Evolutionary conservation across 345 rosid genomes (phyloP).

Genomic region (Mangifera indica): DNA sequence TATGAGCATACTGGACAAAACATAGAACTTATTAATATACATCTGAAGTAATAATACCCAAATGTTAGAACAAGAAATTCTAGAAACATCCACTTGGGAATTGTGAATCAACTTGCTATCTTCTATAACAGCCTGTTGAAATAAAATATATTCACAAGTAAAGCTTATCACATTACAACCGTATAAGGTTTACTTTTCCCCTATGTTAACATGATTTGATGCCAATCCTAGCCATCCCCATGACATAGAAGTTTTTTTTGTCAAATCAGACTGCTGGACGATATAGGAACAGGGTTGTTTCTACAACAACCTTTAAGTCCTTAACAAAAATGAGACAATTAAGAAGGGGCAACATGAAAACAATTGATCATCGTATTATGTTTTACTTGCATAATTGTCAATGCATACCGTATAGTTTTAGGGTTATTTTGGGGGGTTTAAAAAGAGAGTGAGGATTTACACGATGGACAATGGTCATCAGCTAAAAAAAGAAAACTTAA

Average conservation of each 20-base stretch:
- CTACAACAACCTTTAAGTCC: too few species aligned
- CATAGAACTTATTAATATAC: not conserved
- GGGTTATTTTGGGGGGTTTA: too few species aligned
- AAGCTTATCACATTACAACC: not conserved
- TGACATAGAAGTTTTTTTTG: not conserved
- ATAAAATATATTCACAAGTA: too few species aligned
- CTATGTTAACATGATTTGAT: not conserved
- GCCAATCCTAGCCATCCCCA: not conserved
- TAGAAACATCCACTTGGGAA: not conserved
- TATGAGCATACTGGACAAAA: conserved; percentile 72
- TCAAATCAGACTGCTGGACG: not conserved
- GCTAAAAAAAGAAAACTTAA: not conserved
- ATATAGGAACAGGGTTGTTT: not conserved
- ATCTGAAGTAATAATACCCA: not conserved
- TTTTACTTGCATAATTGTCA: too few species aligned
- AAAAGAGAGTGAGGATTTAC: not conserved
- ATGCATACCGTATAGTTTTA: too few species aligned
- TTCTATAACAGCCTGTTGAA: not conserved
- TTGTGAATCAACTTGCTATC: not conserved
- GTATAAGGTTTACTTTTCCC: not conserved
- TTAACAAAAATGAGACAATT: not conserved
- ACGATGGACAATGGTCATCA: not conserved
- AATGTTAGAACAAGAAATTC: not conserved
- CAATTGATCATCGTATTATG: not conserved
- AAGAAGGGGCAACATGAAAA: not conserved